Evolutionary conservation across 75 land plant genomes (phyloP).

Genomic region (Isoetes taiwanensis): DNA sequence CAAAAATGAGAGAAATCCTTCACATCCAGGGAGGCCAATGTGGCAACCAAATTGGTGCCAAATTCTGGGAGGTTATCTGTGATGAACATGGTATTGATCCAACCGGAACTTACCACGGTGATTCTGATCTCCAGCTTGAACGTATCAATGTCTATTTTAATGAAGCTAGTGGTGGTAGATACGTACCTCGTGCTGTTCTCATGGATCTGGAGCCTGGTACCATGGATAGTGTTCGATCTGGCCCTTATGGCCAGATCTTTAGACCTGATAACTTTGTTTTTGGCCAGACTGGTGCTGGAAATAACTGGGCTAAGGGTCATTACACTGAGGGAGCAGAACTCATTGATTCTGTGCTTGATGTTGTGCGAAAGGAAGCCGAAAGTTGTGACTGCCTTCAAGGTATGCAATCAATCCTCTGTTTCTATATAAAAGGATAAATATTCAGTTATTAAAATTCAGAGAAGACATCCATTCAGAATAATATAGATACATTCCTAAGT

Average conservation of each 20-base stretch:
- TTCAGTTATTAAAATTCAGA: too few species aligned
- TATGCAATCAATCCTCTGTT: not conserved
- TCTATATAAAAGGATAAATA: too few species aligned
- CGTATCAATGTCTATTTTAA: slow-evolving; percentile 5
- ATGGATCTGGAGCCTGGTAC: slow-evolving; percentile 8
- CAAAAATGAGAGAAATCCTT: slow-evolving; percentile 9
- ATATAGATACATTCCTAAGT: too few species aligned
- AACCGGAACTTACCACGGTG: slow-evolving; percentile 1
- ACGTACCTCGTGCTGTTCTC: slow-evolving; percentile 1
- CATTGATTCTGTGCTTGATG: slow-evolving; percentile 3
- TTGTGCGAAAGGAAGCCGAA: slow-evolving; percentile 8
- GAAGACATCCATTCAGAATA: too few species aligned
- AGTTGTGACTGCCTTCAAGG: slow-evolving; percentile 7
- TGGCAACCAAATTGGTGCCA: slow-evolving; percentile 3
- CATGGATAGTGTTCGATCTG: slow-evolving; percentile 3
- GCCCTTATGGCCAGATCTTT: slow-evolving; percentile 4
- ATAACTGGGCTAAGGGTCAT: slow-evolving; percentile 7
- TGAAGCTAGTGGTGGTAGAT: slow-evolving; percentile 2
- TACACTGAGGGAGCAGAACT: slow-evolving; percentile 7
- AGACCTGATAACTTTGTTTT: slow-evolving; percentile 3
- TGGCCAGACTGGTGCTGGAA: slow-evolving; percentile 3
- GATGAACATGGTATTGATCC: slow-evolving; percentile 5
- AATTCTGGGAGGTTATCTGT: slow-evolving; percentile 5
- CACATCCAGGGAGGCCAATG: slow-evolving; percentile 7
- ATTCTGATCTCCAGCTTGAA: slow-evolving; percentile 5